phyloP scores from a whole-genome alignment of 2,329 filamentous ascomycete genomes.

The Fusarium incarnatum region DNA sequence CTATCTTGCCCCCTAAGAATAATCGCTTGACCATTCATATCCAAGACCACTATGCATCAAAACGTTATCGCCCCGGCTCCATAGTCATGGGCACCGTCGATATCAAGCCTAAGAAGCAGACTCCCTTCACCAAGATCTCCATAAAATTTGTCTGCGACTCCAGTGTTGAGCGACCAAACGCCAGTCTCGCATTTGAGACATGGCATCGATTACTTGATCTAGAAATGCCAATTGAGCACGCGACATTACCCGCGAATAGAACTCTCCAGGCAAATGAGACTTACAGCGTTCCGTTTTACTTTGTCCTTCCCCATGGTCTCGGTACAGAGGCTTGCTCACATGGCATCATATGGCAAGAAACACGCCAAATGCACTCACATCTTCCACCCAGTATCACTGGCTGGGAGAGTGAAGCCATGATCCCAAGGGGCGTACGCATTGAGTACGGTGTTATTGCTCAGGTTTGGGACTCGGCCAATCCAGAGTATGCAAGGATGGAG shows the following conservation, averaged over 20 bases:
- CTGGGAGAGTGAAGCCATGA: slow-evolving; percentile 17
- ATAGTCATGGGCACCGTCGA: slow-evolving; percentile 10
- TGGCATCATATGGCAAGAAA: slow-evolving; percentile 24
- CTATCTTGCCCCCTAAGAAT: slow-evolving; percentile 2
- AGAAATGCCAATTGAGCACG: slow-evolving; percentile 13
- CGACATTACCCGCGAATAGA: not conserved
- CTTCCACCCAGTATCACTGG: slow-evolving; percentile 10
- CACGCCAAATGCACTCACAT: slow-evolving; percentile 5
- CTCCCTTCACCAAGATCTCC: slow-evolving; percentile 5
- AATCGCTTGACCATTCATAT: slow-evolving; percentile 5
- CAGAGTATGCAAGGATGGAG: slow-evolving; percentile 17
- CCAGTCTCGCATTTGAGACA: slow-evolving; percentile 12
- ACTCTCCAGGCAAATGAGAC: slow-evolving; percentile 1
- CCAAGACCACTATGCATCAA: slow-evolving; percentile 22
- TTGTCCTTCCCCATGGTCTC: slow-evolving; percentile 12
- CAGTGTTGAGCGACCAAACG: slow-evolving; percentile 15
- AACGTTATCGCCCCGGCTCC: slow-evolving; percentile 16
- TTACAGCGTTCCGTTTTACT: slow-evolving; percentile 18
- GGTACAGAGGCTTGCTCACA: slow-evolving; percentile 21
- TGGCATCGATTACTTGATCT: slow-evolving; percentile 27
- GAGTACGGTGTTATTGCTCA: slow-evolving; percentile 24
- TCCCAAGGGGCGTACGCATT: slow-evolving; percentile 1
- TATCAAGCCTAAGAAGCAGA: slow-evolving; percentile 20
- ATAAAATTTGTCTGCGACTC: slow-evolving; percentile 25
- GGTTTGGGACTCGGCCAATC: slow-evolving; percentile 10